Evolutionary conservation across 2,329 filamentous ascomycete genomes (phyloP).

Genomic region (Sclerotinia trifoliorum): DNA sequence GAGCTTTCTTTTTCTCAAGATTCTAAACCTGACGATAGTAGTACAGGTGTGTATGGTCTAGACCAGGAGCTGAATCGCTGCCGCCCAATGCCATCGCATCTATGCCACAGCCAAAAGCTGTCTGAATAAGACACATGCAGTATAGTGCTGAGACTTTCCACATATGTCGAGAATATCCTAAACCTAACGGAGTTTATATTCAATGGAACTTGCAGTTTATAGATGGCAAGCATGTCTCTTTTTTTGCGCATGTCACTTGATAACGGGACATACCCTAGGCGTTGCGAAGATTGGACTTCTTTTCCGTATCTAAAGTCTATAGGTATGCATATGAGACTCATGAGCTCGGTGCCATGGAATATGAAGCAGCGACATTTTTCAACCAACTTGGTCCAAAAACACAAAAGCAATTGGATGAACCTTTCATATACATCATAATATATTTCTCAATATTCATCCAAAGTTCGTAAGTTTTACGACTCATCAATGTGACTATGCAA

Average conservation of each 20-base stretch:
- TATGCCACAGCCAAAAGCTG: neutral
- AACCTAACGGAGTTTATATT: neutral
- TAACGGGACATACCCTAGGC: neutral
- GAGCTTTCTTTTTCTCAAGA: neutral
- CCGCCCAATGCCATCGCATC: neutral
- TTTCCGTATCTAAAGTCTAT: neutral
- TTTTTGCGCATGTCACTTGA: neutral
- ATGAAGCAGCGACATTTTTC: too few relatives aligned
- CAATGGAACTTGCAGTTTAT: neutral
- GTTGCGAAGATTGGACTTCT: neutral
- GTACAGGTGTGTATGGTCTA: conserved; percentile 28
- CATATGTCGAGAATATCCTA: too few relatives aligned
- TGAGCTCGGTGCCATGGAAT: neutral
- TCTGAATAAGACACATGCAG: neutral
- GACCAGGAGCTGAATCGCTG: conserved; percentile 29
- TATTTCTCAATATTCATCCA: neutral
- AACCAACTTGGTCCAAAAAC: neutral
- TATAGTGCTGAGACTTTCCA: too few relatives aligned
- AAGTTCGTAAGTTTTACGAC: too few relatives aligned
- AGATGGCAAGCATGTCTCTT: neutral
- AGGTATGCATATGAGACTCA: neutral
- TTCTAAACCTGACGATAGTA: conserved; percentile 11
- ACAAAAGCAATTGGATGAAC: neutral
- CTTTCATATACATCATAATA: neutral
- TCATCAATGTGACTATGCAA: neutral